Conservation (phyloP, 305 asterid genomes). For the Solanum hybrid region DNA sequence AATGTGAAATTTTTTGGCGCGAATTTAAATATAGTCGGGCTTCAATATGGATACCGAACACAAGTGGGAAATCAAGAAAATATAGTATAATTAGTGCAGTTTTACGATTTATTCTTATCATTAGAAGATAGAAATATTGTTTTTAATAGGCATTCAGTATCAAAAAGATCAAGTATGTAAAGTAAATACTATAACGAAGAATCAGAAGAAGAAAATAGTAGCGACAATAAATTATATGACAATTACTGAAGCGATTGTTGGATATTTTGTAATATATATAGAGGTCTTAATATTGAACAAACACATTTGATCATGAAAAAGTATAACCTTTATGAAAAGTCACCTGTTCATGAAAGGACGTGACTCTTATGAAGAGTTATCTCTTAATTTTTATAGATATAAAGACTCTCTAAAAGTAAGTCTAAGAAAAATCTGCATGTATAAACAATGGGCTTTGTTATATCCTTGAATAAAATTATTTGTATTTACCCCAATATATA, state of each 20-base stretch:
- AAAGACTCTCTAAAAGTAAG: not conserved
- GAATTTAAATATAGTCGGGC: too few species aligned
- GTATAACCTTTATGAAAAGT: not conserved
- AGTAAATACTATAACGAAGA: not conserved
- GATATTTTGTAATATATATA: too few species aligned
- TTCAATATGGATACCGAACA: fast-evolving
- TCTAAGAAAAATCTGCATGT: not conserved
- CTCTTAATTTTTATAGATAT: too few species aligned
- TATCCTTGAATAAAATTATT: too few species aligned
- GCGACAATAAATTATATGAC: not conserved
- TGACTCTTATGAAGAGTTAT: not conserved
- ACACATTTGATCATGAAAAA: not conserved
- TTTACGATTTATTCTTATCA: not conserved
- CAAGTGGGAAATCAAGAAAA: not conserved
- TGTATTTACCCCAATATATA: too few species aligned
- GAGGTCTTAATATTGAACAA: not conserved
- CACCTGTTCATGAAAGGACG: not conserved
- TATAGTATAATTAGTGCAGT: not conserved
- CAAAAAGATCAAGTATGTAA: not conserved
- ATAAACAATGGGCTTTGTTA: not conserved
- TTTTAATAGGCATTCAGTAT: not conserved
- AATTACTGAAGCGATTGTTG: not conserved
- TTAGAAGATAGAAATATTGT: too few species aligned
- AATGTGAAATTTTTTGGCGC: too few species aligned
- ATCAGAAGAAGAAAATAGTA: not conserved